Evolutionary conservation across 2,329 filamentous ascomycete species (phyloP).

Genomic region (Hypoxylon sp.): DNA sequence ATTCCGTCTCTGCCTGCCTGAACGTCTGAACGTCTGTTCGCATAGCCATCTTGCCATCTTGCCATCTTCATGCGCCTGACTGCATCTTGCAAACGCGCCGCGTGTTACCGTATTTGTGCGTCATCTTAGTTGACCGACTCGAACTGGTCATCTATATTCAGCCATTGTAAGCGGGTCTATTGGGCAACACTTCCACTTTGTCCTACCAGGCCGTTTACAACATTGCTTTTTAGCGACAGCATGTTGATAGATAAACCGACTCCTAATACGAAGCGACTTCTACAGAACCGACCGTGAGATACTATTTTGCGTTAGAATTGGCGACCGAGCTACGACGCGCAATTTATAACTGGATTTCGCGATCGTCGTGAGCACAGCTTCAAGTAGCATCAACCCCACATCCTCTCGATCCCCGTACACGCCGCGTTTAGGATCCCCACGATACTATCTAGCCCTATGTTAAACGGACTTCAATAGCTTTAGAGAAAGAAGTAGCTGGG

Average conservation of each 20-base stretch:
- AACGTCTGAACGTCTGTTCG: constrained; percentile 29
- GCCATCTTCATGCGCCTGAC: constrained; percentile 43
- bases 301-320: constrained; percentile 13
- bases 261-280: constrained; percentile 17
- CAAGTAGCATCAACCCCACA: constrained; percentile 41
- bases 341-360: constrained; percentile 6
- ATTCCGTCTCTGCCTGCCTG: constrained; percentile 10
- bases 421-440: constrained; percentile 9
- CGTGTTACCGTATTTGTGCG: constrained; percentile 41
- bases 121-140: constrained; percentile 33
- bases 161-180: constrained; percentile 25
- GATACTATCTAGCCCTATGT: constrained; percentile 29
- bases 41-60: too few species aligned
- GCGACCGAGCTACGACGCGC: constrained; percentile 15
- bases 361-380: constrained; percentile 25
- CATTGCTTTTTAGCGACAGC: constrained; percentile 40
- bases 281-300: constrained; percentile 21
- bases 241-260: constrained; percentile 35
- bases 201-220: constrained; percentile 19
- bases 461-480: constrained; percentile 8
- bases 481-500: constrained; percentile 14
- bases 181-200: constrained; percentile 27
- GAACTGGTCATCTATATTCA: constrained; percentile 5
- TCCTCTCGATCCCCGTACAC: constrained; percentile 9
- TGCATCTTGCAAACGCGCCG: constrained; percentile 46